These are phyloP conservation scores for Groenewaldozyma auringiensis DNA, from an alignment of 1,139 yeast species.

Conservation along the genomic window DNA sequence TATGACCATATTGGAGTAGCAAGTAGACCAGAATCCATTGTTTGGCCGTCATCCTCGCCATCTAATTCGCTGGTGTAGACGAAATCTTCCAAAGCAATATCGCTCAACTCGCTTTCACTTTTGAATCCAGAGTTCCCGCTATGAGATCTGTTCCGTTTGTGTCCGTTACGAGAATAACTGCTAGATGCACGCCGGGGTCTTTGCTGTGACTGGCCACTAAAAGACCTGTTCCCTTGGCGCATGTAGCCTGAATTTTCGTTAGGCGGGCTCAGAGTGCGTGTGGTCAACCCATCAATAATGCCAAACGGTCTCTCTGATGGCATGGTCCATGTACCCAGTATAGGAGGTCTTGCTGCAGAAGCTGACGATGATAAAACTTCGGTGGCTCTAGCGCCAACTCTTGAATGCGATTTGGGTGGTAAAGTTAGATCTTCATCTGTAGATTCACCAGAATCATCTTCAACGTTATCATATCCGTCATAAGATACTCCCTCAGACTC, in stretches of 20 bases:
- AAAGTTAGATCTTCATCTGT: slow-evolving; percentile 82
- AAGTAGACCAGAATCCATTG: slow-evolving; percentile 8
- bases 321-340: slow-evolving; percentile 87
- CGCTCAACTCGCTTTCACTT: slow-evolving; percentile 45
- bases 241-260: slow-evolving; percentile 4
- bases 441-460: slow-evolving; percentile 56
- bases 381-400: slow-evolving; percentile 71
- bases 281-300: slow-evolving; percentile 86
- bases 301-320: slow-evolving; percentile 76
- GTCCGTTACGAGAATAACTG: slow-evolving; percentile 16
- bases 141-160: slow-evolving; percentile 15
- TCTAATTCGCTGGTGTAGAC: slow-evolving; percentile 84
- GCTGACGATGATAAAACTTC: slow-evolving; percentile 82
- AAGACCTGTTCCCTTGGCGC: neutral
- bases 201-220: slow-evolving; percentile 5
- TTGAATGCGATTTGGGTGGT: slow-evolving; percentile 53
- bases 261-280: slow-evolving; percentile 57
- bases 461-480: slow-evolving; percentile 18
- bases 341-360: slow-evolving; percentile 83
- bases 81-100: slow-evolving; percentile 74
- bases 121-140: slow-evolving; percentile 12
- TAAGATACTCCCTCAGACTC: neutral
- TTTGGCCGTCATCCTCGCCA: slow-evolving; percentile 53
- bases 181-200: slow-evolving; percentile 15
- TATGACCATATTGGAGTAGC: slow-evolving; percentile 15